These are phyloP conservation scores for Colletotrichum sp. DNA, from an alignment of 2,329 filamentous ascomycete species.

Conservation along the genomic window DNA sequence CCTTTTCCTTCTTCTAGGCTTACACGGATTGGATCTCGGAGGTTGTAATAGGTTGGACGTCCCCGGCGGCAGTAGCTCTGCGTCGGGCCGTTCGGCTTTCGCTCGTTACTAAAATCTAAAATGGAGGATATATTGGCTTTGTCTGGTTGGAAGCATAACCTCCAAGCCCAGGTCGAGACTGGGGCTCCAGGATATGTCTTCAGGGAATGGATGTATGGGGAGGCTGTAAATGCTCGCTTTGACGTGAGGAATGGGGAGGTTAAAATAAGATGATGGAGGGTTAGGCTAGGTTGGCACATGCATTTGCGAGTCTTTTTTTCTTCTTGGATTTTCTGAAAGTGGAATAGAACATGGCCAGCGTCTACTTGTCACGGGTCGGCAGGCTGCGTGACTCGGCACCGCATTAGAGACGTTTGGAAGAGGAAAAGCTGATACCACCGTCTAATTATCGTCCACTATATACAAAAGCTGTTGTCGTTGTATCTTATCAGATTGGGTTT, in stretches of 20 bases:
- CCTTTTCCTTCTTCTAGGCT: background rate
- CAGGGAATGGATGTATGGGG: background rate
- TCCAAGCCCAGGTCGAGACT: background rate
- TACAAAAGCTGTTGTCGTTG: background rate
- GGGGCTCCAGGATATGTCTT: background rate
- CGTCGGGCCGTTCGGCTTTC: background rate
- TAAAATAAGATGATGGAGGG: background rate
- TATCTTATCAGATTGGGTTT: background rate
- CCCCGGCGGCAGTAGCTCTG: background rate
- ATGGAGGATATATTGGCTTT: background rate
- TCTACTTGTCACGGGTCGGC: background rate
- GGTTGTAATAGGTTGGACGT: constrained; percentile 8
- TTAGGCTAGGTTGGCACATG: background rate
- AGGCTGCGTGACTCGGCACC: background rate
- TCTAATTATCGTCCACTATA: constrained; percentile 13
- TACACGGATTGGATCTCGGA: background rate
- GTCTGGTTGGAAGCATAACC: background rate
- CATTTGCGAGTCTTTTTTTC: background rate
- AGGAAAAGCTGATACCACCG: constrained; percentile 19
- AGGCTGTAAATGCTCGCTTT: background rate
- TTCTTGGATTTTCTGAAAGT: background rate
- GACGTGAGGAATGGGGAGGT: background rate
- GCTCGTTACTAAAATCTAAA: background rate
- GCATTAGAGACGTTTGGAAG: constrained; percentile 15
- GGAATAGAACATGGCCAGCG: constrained; percentile 13